Conservation (phyloP, 169 alveolate genomes). For the Plasmodium inui region DNA sequence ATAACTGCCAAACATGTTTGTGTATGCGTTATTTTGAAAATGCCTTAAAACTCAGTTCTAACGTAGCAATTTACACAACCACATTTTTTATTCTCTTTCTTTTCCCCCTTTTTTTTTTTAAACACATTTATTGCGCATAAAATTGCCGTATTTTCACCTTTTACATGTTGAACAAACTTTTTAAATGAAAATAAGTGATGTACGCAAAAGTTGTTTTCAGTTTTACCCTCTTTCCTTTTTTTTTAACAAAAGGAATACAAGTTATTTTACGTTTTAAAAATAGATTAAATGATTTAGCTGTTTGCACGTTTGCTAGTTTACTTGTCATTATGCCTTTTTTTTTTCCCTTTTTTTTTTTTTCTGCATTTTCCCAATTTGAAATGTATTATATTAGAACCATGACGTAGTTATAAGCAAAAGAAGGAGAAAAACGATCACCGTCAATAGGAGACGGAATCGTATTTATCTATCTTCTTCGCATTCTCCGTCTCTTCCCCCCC, state of each 20-base stretch:
- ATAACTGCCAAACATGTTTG: slow-evolving; percentile 13
- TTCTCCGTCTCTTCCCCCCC: background rate
- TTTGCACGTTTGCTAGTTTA: background rate
- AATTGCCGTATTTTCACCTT: background rate
- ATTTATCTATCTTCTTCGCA: background rate
- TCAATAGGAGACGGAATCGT: background rate
- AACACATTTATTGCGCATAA: slow-evolving; percentile 9
- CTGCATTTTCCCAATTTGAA: background rate
- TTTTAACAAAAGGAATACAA: background rate
- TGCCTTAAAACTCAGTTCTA: slow-evolving; percentile 21
- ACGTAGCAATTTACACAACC: background rate
- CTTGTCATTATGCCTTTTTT: background rate
- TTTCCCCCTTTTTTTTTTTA: background rate
- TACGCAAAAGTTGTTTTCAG: slow-evolving; percentile 20
- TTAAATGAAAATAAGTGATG: slow-evolving; percentile 22
- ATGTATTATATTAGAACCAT: background rate
- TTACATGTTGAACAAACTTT: slow-evolving; percentile 13
- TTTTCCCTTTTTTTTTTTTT: background rate
- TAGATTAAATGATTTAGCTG: background rate
- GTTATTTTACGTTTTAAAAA: slow-evolving; percentile 9
- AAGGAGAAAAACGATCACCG: background rate
- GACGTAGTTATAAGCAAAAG: background rate
- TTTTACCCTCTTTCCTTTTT: slow-evolving; percentile 5
- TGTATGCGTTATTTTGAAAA: slow-evolving; percentile 40
- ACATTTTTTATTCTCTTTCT: background rate